A percentile compares a stretch with the other conserved stretches of the same genome.
Conservation (phyloP, 331 rosid species). For the Malus hybrid region DNA sequence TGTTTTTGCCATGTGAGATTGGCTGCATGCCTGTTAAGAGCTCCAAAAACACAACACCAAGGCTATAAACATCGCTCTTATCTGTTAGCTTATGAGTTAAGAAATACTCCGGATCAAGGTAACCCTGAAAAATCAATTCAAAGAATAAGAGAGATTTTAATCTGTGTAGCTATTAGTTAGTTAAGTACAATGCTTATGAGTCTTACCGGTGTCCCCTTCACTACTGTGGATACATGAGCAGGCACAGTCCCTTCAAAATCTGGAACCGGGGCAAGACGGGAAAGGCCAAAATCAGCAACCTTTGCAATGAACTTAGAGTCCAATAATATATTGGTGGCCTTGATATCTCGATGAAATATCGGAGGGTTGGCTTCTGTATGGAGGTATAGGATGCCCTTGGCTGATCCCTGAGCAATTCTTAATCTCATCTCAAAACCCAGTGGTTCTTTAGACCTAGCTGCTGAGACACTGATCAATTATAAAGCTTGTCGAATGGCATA, state of each 20-base stretch:
- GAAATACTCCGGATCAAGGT: conserved; percentile 96
- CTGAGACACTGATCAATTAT: conserved; percentile 4
- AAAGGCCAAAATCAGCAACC: conserved; percentile 98
- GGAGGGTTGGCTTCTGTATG: conserved; percentile 98
- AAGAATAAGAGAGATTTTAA: neutral
- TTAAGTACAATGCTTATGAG: neutral
- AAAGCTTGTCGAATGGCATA: neutral
- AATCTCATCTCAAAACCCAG: conserved; percentile 60
- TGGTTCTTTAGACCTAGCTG: conserved; percentile 54
- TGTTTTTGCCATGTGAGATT: conserved; percentile 85
- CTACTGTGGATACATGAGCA: conserved; percentile 82
- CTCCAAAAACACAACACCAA: conserved; percentile 83
- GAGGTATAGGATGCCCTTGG: conserved; percentile 85
- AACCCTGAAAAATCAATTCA: conserved; percentile 54
- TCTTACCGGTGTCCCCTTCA: conserved; percentile 94
- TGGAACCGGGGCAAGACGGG: conserved; percentile 91
- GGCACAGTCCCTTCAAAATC: conserved; percentile 76
- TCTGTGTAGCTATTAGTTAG: neutral
- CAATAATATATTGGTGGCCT: conserved; percentile 89
- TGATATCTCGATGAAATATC: conserved; percentile 86
- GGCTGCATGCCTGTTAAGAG: conserved; percentile 83
- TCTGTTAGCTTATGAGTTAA: conserved; percentile 76
- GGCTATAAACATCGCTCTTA: conserved; percentile 94
- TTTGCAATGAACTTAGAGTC: conserved; percentile 59
- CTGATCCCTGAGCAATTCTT: conserved; percentile 69